Conservation (phyloP, 1,284 basidiomycete species). For the Volvariella volvacea region DNA sequence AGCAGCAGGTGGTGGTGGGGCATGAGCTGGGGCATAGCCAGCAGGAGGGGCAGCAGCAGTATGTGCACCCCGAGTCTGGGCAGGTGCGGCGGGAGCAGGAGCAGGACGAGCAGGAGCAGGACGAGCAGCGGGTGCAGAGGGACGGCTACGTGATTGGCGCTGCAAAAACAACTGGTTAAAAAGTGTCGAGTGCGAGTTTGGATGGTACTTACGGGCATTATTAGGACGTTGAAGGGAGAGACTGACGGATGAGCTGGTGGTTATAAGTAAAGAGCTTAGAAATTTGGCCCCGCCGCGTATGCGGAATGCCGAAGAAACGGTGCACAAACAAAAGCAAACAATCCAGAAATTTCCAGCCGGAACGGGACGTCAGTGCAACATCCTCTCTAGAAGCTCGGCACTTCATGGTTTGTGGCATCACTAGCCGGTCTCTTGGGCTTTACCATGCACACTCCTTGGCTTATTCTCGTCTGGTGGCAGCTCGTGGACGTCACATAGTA, state of each 20-base stretch:
- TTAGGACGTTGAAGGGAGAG: slow-evolving; percentile 11
- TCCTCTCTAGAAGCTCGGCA: no score
- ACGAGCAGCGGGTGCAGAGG: slow-evolving; percentile 38
- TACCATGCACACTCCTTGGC: no score
- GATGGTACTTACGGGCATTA: slow-evolving; percentile 55
- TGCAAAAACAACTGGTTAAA: slow-evolving; percentile 16
- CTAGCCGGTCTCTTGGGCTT: no score
- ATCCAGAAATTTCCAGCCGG: slow-evolving; percentile 2
- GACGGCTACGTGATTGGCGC: slow-evolving; percentile 55
- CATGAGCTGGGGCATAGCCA: slow-evolving; percentile 36
- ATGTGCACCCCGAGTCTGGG: slow-evolving; percentile 54
- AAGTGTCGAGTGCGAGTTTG: neutral
- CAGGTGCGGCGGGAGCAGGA: slow-evolving; percentile 44
- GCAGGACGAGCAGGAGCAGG: slow-evolving; percentile 40
- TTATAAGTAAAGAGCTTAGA: slow-evolving; percentile 6
- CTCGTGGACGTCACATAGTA: neutral
- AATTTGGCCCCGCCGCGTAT: slow-evolving; percentile 1
- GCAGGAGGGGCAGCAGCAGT: slow-evolving; percentile 49
- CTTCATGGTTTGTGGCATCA: no score
- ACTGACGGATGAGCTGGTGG: slow-evolving; percentile 1
- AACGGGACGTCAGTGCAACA: no score
- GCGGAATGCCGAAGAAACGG: slow-evolving; percentile 4
- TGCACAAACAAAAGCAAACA: slow-evolving; percentile 2
- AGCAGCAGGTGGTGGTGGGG: slow-evolving; percentile 35
- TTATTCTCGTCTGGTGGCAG: neutral